These are phyloP conservation scores for Epichloe scottii DNA, from an alignment of 2,329 filamentous ascomycete genomes.

Conservation along the genomic window DNA sequence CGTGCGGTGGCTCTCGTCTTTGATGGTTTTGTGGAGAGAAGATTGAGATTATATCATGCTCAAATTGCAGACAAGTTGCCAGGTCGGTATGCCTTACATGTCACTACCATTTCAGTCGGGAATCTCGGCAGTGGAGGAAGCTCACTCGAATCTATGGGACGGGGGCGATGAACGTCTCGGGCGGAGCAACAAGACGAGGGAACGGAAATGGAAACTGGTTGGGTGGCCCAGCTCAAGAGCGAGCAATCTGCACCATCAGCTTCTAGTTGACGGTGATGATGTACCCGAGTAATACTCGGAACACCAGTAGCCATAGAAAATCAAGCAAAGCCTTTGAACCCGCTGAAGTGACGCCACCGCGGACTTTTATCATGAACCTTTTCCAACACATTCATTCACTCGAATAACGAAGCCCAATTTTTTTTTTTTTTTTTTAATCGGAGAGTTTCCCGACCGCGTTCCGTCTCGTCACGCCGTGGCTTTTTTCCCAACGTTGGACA, in stretches of 20 bases:
- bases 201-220: neutral
- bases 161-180: neutral
- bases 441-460: too few species aligned
- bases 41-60: too few species aligned
- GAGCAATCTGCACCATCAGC: constrained; percentile 9
- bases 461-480: too few species aligned
- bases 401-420: too few species aligned
- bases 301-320: neutral
- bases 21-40: neutral
- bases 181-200: neutral
- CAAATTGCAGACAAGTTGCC: constrained; percentile 5
- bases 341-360: neutral
- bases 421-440: too few species aligned
- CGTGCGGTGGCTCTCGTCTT: neutral
- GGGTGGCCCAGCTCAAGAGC: neutral
- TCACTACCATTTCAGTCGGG: neutral
- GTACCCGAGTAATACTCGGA: constrained; percentile 8
- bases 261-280: constrained; percentile 9
- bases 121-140: neutral
- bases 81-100: constrained; percentile 10
- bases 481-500: too few species aligned
- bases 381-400: too few species aligned
- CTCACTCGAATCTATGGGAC: neutral
- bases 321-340: neutral
- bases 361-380: neutral